phyloP scores from a whole-genome alignment of 257 asterid genomes.

The Ophiorrhiza pumila region DNA sequence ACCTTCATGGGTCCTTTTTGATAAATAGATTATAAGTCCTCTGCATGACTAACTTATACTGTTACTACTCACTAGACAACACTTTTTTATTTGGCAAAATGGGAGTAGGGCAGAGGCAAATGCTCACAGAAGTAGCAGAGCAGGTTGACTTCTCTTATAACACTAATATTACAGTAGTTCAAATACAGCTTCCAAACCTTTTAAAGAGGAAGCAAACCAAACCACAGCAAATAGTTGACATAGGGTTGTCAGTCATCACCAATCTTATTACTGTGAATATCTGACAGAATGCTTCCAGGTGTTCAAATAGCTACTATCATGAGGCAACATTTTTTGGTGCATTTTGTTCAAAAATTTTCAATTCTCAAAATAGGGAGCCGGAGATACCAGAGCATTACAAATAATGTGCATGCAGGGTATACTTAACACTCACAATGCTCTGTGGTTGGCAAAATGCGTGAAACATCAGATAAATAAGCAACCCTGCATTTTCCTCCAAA shows the following conservation, averaged over 20 bases:
- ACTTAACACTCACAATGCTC: conserved; percentile 55
- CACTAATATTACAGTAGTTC: neutral
- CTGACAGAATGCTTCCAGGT: neutral
- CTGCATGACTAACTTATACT: neutral
- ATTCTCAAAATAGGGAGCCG: neutral
- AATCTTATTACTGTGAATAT: neutral
- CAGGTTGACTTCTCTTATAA: neutral
- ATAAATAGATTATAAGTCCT: neutral
- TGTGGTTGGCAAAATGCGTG: conserved; percentile 79
- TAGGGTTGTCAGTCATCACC: neutral
- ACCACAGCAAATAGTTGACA: neutral
- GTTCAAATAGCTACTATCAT: neutral
- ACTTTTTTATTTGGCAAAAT: neutral
- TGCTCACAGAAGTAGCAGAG: neutral
- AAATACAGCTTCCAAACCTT: neutral
- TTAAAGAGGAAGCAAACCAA: neutral
- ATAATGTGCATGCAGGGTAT: neutral
- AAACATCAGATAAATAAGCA: conserved; percentile 86
- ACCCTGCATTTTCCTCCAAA: conserved; percentile 77
- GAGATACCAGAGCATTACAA: neutral
- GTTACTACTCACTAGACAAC: neutral
- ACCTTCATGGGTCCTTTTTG: neutral
- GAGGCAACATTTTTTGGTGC: neutral
- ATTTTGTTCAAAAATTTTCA: neutral
- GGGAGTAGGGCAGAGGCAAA: neutral